Evolutionary conservation across 371 early-diverging fungal genomes (phyloP).

Genomic region (Mortierella sp.): DNA sequence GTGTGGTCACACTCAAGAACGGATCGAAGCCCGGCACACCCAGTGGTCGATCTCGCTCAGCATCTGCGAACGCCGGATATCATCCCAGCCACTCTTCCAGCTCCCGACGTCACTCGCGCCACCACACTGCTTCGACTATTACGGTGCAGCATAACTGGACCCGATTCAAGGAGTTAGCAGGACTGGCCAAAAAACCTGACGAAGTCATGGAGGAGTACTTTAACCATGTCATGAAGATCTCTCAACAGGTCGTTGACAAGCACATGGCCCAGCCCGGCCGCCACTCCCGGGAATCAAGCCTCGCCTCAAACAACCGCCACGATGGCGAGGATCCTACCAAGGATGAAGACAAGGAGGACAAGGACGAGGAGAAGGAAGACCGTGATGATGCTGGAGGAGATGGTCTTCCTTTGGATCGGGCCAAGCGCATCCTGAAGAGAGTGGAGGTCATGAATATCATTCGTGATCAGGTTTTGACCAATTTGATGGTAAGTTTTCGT

Average conservation of each 20-base stretch:
- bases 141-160: conserved; percentile 64
- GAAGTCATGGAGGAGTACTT: conserved; percentile 76
- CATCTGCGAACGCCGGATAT: conserved; percentile 33
- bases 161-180: conserved; percentile 77
- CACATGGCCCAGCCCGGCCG: conserved; percentile 34
- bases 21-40: conserved; percentile 13
- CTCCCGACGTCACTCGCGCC: conserved; percentile 47
- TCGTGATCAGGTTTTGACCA: conserved; percentile 72
- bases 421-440: conserved; percentile 80
- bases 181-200: conserved; percentile 78
- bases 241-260: conserved; percentile 70
- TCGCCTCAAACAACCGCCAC: conserved; percentile 38
- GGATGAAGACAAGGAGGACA: conserved; percentile 46
- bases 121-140: conserved; percentile 11
- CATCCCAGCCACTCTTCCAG: conserved; percentile 42
- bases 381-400: conserved; percentile 62
- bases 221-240: conserved; percentile 67
- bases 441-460: conserved; percentile 78
- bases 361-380: conserved; percentile 55
- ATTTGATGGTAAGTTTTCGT: conserved; percentile 55
- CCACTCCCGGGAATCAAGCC: conserved; percentile 63
- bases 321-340: conserved; percentile 47
- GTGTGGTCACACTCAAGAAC: conserved; percentile 60
- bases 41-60: conserved; percentile 23
- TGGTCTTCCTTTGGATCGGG: conserved; percentile 76